Evolutionary conservation across 169 alveolate species (phyloP), one percentile per base, ranked within the genome.

Genomic region (Plasmodium yoelii): DNA sequence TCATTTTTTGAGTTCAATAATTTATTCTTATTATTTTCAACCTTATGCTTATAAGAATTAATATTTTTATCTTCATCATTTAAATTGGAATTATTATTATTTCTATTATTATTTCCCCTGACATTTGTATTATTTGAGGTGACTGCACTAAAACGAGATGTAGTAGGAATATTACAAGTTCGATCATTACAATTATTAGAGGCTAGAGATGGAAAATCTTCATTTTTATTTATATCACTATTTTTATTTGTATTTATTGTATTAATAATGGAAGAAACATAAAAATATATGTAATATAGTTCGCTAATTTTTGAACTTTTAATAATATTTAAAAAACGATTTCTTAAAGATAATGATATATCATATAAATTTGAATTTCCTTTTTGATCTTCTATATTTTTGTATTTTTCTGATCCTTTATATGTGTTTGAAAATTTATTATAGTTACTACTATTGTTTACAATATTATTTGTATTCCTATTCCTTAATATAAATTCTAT

Each of bases 271-370:
- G 61, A 59, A 34, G 60, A 44, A 1, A 86, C 70, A 51, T 86
- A 86, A 55, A 70, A 86, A 49, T 86, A 86, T 47, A 86, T 86
- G 59, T 22, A n/a, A 13, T 70, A 70, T 15, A 86, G 39, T 42
- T 86, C 91, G 56, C 59, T 86, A 13, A 71, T 26, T 73, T 70
- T 86, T 13, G 91, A 69, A 53, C 87, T 68, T 86, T 86, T 86
- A 34, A 86, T 71, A 6, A 86, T 86, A 22, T 86, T 86, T 55
- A 71, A 19, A 19, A 86, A 86, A 57, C 91, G 28, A 34, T 86
- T 86, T 47, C 91, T 68, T 60, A 86, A 51, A 6, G 91, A 86
- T 26, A 64, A 73, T 15, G 91, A 69, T 26, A 70, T 55, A 59
- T 86, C 91, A 56, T 86, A 86, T 63, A 86, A 15, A 13, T 70